Percentiles rank a stretch among this genome's conserved stretches.
Conservation (phyloP, 1,284 basidiomycete genomes). For the Malassezia brasiliensis region DNA sequence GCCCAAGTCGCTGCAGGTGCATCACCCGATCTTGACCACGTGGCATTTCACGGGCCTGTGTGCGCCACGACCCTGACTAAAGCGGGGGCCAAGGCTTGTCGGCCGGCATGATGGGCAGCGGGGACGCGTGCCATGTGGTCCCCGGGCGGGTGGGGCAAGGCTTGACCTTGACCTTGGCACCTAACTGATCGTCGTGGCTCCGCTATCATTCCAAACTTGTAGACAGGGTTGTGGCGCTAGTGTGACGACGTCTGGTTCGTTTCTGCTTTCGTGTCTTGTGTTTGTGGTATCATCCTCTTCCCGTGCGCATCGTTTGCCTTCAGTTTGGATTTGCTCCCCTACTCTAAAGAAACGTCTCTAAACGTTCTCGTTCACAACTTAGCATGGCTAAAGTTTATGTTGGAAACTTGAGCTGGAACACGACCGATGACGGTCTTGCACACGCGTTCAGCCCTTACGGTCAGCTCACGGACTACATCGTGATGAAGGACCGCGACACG, state of each 20-base stretch:
- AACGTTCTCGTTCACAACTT: constrained; percentile 4
- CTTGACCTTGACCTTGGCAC: not conserved
- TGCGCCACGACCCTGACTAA: not conserved
- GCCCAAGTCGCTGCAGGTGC: no score
- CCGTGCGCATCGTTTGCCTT: not conserved
- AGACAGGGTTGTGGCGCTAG: not conserved
- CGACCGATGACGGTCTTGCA: constrained; percentile 46
- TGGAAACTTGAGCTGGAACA: constrained; percentile 48
- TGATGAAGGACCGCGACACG: constrained; percentile 96
- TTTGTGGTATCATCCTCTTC: not conserved
- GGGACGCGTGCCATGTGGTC: not conserved
- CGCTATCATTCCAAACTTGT: not conserved
- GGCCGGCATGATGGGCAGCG: not conserved
- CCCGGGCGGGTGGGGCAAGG: not conserved
- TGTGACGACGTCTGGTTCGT: not conserved
- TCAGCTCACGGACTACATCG: constrained; percentile 51
- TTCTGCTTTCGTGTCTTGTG: not conserved
- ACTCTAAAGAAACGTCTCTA: not conserved
- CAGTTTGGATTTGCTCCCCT: no score
- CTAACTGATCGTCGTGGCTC: constrained; percentile 2
- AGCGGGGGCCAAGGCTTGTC: not conserved
- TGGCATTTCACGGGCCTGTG: no score
- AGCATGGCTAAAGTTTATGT: constrained; percentile 49
- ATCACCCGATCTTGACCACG: no score
- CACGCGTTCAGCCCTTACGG: constrained; percentile 45